A percentile compares a stretch with the other conserved stretches of the same genome.
phyloP scores from a whole-genome alignment of 352 stramenopile species.

The Salisapilia sapeloensis region DNA sequence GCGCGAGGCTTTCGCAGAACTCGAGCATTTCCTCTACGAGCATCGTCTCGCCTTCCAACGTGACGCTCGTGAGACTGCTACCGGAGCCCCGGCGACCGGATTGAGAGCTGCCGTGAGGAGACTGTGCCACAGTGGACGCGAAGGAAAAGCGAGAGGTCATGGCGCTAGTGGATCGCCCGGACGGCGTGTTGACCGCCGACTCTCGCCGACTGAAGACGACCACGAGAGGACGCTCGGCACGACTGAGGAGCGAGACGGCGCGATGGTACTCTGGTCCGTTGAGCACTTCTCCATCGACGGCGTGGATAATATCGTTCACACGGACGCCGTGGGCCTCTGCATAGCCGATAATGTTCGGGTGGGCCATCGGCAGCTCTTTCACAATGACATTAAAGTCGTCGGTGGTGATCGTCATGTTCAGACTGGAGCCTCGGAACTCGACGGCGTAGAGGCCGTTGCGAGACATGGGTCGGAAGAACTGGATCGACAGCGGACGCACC shows the following conservation, averaged over 20 bases:
- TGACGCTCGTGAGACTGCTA: conserved; percentile 19
- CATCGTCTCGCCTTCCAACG: conserved; percentile 32
- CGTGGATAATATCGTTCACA: conserved; percentile 66
- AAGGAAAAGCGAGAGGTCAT: conserved; percentile 58
- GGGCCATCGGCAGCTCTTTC: conserved; percentile 63
- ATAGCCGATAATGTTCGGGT: conserved; percentile 72
- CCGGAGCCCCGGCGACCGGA: conserved; percentile 23
- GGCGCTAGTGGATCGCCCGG: conserved; percentile 20
- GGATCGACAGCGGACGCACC: conserved; percentile 49
- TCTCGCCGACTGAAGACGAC: conserved; percentile 67
- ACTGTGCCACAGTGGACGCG: conserved; percentile 45
- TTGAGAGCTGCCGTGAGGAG: conserved; percentile 17
- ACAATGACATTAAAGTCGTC: conserved; percentile 77
- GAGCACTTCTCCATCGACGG: conserved; percentile 61
- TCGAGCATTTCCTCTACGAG: conserved; percentile 72
- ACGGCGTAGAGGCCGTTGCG: conserved; percentile 71
- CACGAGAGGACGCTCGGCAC: conserved; percentile 43
- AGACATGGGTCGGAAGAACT: conserved; percentile 66
- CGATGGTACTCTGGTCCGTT: conserved; percentile 68
- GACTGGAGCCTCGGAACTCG: conserved; percentile 55
- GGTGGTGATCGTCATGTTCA: conserved; percentile 79
- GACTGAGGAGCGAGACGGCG: conserved; percentile 59
- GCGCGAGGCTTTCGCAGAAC: conserved; percentile 49
- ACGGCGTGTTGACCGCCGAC: conserved; percentile 32
- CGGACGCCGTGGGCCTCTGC: conserved; percentile 65